These are phyloP conservation scores for Fusarium proliferatum DNA, from an alignment of 2,329 filamentous ascomycete genomes.

Conservation along the genomic window DNA sequence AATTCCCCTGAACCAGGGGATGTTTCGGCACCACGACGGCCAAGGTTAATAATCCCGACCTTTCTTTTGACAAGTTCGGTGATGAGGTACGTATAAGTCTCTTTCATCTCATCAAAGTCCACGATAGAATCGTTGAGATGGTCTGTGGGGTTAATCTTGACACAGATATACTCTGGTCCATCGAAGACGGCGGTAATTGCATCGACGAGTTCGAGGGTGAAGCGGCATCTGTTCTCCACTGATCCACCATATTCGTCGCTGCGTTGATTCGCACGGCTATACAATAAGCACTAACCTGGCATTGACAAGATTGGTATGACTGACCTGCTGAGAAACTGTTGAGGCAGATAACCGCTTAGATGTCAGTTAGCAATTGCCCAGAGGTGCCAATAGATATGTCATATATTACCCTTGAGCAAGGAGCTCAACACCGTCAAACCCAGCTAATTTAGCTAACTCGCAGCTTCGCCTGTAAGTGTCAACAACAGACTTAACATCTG, in stretches of 20 bases:
- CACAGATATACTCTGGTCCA: not conserved
- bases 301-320: too few relatives aligned
- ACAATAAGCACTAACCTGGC: not conserved
- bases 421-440: conserved; percentile 2
- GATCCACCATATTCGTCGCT: not conserved
- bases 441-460: not conserved
- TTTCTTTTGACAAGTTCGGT: not conserved
- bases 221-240: conserved; percentile 10
- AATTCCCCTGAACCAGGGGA: not conserved
- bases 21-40: not conserved
- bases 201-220: conserved; percentile 1
- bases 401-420: conserved; percentile 6
- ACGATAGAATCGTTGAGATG: conserved; percentile 13
- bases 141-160: conserved; percentile 6
- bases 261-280: not conserved
- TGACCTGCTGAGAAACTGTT: conserved; percentile 6
- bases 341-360: not conserved
- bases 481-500: not conserved
- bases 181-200: not conserved
- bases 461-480: not conserved
- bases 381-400: not conserved
- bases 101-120: not conserved
- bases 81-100: not conserved
- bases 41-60: conserved; percentile 1
- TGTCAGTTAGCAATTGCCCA: not conserved